Evolutionary conservation across 2,329 filamentous ascomycete species (phyloP).

Genomic region (Alternaria arbusti): DNA sequence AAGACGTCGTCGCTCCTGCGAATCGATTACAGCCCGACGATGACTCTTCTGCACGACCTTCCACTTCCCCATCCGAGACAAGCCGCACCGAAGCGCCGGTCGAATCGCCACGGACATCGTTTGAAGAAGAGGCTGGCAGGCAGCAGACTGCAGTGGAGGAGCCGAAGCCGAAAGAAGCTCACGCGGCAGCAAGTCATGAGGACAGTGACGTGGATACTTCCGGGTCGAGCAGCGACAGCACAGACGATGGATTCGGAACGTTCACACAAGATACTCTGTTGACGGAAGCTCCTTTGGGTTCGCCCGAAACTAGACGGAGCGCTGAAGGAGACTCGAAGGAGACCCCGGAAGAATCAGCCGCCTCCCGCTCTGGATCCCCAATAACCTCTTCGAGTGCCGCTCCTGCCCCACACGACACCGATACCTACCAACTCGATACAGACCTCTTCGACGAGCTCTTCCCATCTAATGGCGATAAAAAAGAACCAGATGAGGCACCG

Average conservation of each 20-base stretch:
- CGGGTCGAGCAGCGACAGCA: conserved; percentile 2
- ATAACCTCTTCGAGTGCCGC: neutral
- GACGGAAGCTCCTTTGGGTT: neutral
- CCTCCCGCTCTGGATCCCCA: neutral
- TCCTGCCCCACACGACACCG: neutral
- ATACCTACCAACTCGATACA: conserved; percentile 18
- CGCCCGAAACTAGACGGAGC: neutral
- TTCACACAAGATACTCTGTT: conserved; percentile 5
- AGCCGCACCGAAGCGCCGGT: conserved; percentile 38
- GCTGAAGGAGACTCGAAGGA: neutral
- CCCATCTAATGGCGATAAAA: conserved; percentile 9
- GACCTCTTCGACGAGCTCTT: conserved; percentile 38
- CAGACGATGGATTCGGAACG: conserved; percentile 7
- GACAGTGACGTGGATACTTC: neutral
- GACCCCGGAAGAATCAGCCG: neutral
- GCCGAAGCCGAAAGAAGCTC: neutral
- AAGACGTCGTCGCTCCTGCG: conserved; percentile 5
- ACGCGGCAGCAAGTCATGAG: neutral
- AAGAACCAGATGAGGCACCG: conserved; percentile 23
- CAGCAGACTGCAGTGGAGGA: neutral
- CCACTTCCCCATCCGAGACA: conserved; percentile 45
- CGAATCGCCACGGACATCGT: conserved; percentile 47
- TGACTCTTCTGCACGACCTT: conserved; percentile 42
- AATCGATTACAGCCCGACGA: conserved; percentile 28
- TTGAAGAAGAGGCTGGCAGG: conserved; percentile 37